Conservation (phyloP, 306 rosid species). For the Vicia faba region DNA sequence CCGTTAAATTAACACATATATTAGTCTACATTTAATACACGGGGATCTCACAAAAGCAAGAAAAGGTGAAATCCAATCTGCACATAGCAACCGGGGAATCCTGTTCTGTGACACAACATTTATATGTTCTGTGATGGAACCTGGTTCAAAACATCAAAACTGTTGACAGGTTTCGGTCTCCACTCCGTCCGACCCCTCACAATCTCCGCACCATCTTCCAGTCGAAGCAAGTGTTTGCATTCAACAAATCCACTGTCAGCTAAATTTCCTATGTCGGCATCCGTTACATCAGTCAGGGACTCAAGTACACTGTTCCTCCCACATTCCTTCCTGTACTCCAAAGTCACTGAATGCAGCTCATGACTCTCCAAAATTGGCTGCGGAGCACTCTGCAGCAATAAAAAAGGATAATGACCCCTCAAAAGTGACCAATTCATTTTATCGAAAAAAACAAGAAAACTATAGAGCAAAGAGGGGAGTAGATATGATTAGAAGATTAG, state of each 20-base stretch:
- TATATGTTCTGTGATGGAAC: constrained; percentile 50
- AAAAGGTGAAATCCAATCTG: constrained; percentile 35
- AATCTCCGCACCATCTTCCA: constrained; percentile 77
- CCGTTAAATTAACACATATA: constrained; percentile 33
- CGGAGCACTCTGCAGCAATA: constrained; percentile 99
- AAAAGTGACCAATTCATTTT: neutral
- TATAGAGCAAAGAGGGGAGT: too few relatives aligned
- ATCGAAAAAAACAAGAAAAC: too few relatives aligned
- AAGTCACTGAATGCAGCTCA: constrained; percentile 62
- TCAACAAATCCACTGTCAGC: constrained; percentile 58
- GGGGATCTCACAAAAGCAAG: constrained; percentile 45
- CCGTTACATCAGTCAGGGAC: constrained; percentile 69
- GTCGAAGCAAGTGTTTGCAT: constrained; percentile 86
- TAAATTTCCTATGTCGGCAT: constrained; percentile 51
- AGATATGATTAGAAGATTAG: constrained; percentile 13
- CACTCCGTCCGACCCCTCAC: constrained; percentile 91
- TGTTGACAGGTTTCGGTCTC: constrained; percentile 66
- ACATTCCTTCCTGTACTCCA: constrained; percentile 97
- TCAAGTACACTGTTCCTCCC: constrained; percentile 81
- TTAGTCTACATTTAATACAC: constrained; percentile 30
- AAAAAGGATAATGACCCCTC: too few relatives aligned
- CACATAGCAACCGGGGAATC: constrained; percentile 16
- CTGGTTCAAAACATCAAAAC: constrained; percentile 44
- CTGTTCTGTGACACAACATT: constrained; percentile 2
- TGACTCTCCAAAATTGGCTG: constrained; percentile 81